These are phyloP conservation scores for Eucalyptus polyanthemos DNA, from an alignment of 345 rosid genomes.

Conservation along the genomic window DNA sequence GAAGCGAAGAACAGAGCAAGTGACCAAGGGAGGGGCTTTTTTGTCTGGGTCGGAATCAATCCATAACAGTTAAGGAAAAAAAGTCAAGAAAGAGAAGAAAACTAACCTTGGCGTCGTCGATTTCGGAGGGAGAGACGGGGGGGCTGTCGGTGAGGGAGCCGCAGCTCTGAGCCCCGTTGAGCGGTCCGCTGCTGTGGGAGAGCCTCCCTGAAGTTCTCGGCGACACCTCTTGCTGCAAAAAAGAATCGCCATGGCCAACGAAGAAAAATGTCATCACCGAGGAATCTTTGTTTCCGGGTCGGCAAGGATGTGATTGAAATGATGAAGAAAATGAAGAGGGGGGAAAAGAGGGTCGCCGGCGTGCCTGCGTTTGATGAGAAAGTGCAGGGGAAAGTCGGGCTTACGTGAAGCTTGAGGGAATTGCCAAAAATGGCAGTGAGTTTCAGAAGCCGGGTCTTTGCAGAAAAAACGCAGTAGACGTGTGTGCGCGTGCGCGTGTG, in stretches of 20 bases:
- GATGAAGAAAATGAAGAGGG: not conserved
- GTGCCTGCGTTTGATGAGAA: not conserved
- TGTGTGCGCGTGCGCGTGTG: not conserved
- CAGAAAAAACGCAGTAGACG: not conserved
- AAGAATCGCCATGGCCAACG: too few species aligned
- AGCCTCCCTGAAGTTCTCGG: constrained; percentile 3
- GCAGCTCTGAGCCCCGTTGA: constrained; percentile 71
- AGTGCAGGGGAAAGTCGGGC: not conserved
- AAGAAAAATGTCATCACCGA: not conserved
- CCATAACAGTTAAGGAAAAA: not conserved
- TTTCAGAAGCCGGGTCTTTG: not conserved
- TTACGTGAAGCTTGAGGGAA: not conserved
- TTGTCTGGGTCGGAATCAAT: not conserved
- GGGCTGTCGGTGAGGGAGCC: constrained; percentile 94
- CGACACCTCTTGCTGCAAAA: not conserved
- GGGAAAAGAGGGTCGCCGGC: not conserved
- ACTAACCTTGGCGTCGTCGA: constrained; percentile 70
- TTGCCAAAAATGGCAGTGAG: not conserved
- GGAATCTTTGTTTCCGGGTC: not conserved
- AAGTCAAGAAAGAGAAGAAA: not conserved
- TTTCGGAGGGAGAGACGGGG: constrained; percentile 83
- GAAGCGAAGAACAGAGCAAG: not conserved
- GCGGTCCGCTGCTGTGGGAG: constrained; percentile 75
- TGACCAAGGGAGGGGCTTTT: not conserved
- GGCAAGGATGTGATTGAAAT: not conserved